phyloP scores from a whole-genome alignment of 495 filamentous ascomycete species.

The Neurospora sublineolata region DNA sequence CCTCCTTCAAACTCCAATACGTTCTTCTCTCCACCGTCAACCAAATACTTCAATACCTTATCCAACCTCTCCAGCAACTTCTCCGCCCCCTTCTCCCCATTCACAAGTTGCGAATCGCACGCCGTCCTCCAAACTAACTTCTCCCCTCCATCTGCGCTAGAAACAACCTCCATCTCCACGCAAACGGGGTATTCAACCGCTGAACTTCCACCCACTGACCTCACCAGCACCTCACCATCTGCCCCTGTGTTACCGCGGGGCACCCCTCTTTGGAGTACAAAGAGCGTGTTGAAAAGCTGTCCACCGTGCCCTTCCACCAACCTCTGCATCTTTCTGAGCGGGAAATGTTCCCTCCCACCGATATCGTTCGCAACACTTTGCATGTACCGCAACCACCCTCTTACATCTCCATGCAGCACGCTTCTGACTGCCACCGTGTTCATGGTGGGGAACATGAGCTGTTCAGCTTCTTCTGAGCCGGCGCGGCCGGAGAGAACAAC shows the following conservation, averaged over 20 bases:
- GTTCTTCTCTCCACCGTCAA: not conserved
- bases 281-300: constrained; percentile 54
- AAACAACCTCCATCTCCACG: constrained; percentile 55
- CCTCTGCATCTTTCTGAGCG: constrained; percentile 49
- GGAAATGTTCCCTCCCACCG: constrained; percentile 50
- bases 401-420: constrained; percentile 48
- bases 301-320: constrained; percentile 19
- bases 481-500: constrained; percentile 56
- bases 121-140: constrained; percentile 56
- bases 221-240: constrained; percentile 20
- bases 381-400: constrained; percentile 52
- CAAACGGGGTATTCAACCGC: constrained; percentile 70
- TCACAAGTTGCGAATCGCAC: constrained; percentile 44
- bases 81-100: constrained; percentile 5
- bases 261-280: constrained; percentile 48
- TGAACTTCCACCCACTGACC: constrained; percentile 46
- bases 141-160: constrained; percentile 18
- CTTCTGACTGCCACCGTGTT: constrained; percentile 58
- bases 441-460: constrained; percentile 67
- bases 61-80: not conserved
- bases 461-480: constrained; percentile 43
- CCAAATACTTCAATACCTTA: not conserved
- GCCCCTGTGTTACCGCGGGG: not conserved
- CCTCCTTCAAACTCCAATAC: not conserved
- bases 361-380: constrained; percentile 47